A percentile compares a stretch with the other conserved stretches of the same genome.
Conservation (phyloP, 192 early-diverging fungal genomes). For the Pilobolus umbonatus region DNA sequence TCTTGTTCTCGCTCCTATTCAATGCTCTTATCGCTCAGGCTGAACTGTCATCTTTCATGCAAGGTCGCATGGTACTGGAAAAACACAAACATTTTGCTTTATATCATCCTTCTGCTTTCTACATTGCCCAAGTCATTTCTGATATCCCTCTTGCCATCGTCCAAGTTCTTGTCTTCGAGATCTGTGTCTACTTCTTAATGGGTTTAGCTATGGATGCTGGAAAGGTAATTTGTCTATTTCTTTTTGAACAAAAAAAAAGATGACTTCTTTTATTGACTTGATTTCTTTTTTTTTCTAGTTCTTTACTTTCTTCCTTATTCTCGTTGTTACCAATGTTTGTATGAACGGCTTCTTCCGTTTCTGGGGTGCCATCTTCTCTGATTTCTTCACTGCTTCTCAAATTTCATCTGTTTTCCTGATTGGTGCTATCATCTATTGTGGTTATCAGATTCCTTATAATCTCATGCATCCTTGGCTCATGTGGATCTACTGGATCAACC, state of each 20-base stretch:
- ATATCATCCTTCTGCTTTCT: constrained; percentile 63
- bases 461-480: constrained; percentile 61
- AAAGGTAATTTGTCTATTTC: no score
- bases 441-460: constrained; percentile 59
- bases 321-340: constrained; percentile 55
- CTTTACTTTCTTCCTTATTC: constrained; percentile 58
- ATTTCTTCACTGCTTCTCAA: constrained; percentile 52
- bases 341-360: constrained; percentile 58
- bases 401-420: constrained; percentile 52
- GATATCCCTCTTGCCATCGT: constrained; percentile 53
- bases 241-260: no score
- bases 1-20: constrained; percentile 71
- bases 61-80: constrained; percentile 61
- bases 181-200: constrained; percentile 64
- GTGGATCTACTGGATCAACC: constrained; percentile 65
- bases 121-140: constrained; percentile 54
- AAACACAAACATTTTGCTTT: constrained; percentile 70
- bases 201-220: constrained; percentile 53
- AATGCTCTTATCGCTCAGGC: constrained; percentile 62
- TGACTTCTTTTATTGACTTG: constrained; percentile 7
- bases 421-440: constrained; percentile 54
- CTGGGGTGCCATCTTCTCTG: constrained; percentile 46
- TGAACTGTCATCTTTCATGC: constrained; percentile 62
- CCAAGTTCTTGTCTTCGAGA: constrained; percentile 53
- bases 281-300: constrained; percentile 14